A percentile compares a stretch with the other conserved stretches of the same genome.
Conservation (phyloP, 768 basidiomycete genomes). For the Udeniomyces megalosporus region DNA sequence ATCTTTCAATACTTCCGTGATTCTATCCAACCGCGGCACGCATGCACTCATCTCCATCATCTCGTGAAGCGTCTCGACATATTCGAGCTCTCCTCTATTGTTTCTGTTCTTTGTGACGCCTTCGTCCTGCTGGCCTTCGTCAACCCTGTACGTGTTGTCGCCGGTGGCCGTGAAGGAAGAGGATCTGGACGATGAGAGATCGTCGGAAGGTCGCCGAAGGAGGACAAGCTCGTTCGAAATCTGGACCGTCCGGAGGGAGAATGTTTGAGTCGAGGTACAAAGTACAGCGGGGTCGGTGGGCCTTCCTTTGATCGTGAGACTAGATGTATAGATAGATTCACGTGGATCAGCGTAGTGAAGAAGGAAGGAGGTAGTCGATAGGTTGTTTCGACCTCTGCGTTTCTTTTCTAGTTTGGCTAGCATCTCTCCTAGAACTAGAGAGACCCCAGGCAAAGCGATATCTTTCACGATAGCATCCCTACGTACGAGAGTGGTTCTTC, state of each 20-base stretch:
- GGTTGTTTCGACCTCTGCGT: neutral
- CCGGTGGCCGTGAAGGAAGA: conserved; percentile 6
- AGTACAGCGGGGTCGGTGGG: conserved; percentile 72
- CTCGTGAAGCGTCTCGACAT: conserved; percentile 66
- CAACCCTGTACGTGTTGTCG: neutral
- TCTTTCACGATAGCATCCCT: too few species aligned
- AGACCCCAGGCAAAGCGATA: neutral
- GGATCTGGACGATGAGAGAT: too few species aligned
- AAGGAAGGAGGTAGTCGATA: neutral
- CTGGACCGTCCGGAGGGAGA: conserved; percentile 62
- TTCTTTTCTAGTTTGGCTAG: neutral
- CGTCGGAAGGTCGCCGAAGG: conserved; percentile 26
- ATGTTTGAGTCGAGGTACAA: conserved; percentile 69
- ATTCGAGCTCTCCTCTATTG: conserved; percentile 47
- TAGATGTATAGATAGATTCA: conserved; percentile 23
- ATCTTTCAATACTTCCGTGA: conserved; percentile 39
- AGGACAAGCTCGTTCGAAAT: conserved; percentile 78
- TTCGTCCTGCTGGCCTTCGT: conserved; percentile 13
- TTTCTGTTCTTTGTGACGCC: conserved; percentile 27
- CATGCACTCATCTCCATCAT: conserved; percentile 62
- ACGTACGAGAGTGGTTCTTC: conserved; percentile 20
- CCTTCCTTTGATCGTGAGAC: conserved; percentile 65
- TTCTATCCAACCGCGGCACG: conserved; percentile 58
- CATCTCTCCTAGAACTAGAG: neutral
- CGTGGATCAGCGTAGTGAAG: neutral